Percentiles rank a stretch among this genome's conserved stretches.
phyloP scores from a whole-genome alignment of 2,329 filamentous ascomycete genomes.

The Trichocomaceae sp. region DNA sequence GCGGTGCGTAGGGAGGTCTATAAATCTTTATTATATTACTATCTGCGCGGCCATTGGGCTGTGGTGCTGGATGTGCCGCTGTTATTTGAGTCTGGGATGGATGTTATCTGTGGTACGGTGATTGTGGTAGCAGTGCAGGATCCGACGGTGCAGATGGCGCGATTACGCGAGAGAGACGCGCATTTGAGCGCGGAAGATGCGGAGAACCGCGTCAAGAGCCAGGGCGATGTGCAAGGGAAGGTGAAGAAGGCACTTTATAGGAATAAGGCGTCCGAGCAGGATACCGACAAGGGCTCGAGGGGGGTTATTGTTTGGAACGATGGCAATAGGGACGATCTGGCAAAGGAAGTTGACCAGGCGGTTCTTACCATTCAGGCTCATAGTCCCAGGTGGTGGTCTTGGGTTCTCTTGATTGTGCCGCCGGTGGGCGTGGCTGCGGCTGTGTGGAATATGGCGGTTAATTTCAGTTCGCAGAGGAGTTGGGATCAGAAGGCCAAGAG shows the following conservation, averaged over 20 bases:
- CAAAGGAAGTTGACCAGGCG: slow-evolving; percentile 58
- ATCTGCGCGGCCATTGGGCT: slow-evolving; percentile 72
- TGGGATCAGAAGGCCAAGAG: slow-evolving; percentile 60
- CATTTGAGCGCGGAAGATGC: slow-evolving; percentile 82
- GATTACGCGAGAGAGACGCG: slow-evolving; percentile 66
- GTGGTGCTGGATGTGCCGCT: slow-evolving; percentile 89
- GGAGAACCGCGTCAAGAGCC: slow-evolving; percentile 74
- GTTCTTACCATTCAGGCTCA: slow-evolving; percentile 55
- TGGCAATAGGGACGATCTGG: slow-evolving; percentile 62
- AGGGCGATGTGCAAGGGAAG: slow-evolving; percentile 80
- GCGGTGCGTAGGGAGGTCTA: slow-evolving; percentile 81
- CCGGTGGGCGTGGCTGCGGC: slow-evolving; percentile 65
- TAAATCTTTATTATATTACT: slow-evolving; percentile 62
- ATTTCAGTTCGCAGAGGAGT: slow-evolving; percentile 59
- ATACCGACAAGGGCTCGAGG: slow-evolving; percentile 42
- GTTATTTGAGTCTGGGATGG: slow-evolving; percentile 81
- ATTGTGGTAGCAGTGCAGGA: slow-evolving; percentile 81
- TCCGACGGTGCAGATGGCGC: slow-evolving; percentile 71
- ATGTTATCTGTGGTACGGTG: slow-evolving; percentile 76
- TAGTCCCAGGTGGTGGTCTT: slow-evolving; percentile 82
- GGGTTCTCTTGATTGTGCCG: slow-evolving; percentile 60
- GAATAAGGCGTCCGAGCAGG: slow-evolving; percentile 11
- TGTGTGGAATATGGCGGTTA: slow-evolving; percentile 65
- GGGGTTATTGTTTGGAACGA: slow-evolving; percentile 93
- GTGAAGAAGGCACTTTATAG: slow-evolving; percentile 65